Evolutionary conservation across 805 yeast species (phyloP), one percentile per base, ranked within the genome.

Genomic region (Metschnikowia gelsemii): DNA sequence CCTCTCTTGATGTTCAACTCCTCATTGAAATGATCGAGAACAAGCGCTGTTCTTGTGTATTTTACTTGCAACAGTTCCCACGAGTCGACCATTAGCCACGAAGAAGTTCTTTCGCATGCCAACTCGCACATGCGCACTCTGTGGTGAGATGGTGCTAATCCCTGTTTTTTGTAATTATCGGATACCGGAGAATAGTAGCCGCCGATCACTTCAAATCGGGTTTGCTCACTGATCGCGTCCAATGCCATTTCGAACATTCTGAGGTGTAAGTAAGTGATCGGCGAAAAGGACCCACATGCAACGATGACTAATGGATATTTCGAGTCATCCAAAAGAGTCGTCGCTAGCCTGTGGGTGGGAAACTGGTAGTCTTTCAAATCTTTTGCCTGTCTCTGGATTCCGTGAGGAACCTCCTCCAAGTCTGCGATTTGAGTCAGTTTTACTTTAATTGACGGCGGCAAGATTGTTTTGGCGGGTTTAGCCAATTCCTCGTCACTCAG

Each of bases 201-300:
- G 21, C 97, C 99, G 52, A 93, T 78, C 24, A 93, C 96, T 66
- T 93, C 99, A 57, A 89, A 93, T 49, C 91, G 68, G 1, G 98
- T 93, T 51, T 83, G 89, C 63, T 93, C 99, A 33, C 87, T 71
- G 36, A 93, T 85, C 7, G 95, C 80, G 62, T 93, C 99, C 55
- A 93, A 68, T 0, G 99, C 99, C 99, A 93, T 93, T 66, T 93
- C 99, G 62, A 93, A 93, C 98, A 93, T 93, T 43, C 99, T 76
- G 57, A 93, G 70, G 64, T 93, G 99, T 42, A 93, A 70, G 63
- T 93, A 93, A 0, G 99, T 93, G 40, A 93, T 82, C 24, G 99
- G 99, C 2, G 96, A 86, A 58, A 91, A 93, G 2, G 96, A 88
- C 7, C 99, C 99, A 66, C 99, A 93, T 1, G 98, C 97, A 20